Percentiles rank a stretch among this genome's conserved stretches.
phyloP scores from a whole-genome alignment of 805 yeast species.

The Candida suzukii region DNA sequence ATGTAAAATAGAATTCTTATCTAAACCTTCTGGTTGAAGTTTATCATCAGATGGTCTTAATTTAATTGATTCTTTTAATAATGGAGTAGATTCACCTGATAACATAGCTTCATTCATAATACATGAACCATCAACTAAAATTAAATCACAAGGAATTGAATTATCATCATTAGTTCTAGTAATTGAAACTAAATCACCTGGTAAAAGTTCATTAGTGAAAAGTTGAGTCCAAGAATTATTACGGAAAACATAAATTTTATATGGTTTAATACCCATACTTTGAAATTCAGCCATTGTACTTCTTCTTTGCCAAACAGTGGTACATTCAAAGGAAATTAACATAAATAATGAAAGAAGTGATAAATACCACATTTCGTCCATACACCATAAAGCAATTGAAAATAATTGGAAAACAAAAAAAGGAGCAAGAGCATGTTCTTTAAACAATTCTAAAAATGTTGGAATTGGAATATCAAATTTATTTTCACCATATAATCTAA shows the following conservation, averaged over 20 bases:
- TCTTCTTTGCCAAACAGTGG: slow-evolving; percentile 93
- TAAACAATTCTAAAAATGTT: slow-evolving; percentile 80
- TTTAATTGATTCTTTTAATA: slow-evolving; percentile 84
- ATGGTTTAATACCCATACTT: slow-evolving; percentile 95
- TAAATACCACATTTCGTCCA: slow-evolving; percentile 96
- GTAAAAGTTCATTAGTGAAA: slow-evolving; percentile 70
- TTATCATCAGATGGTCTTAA: slow-evolving; percentile 68
- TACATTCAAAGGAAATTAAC: slow-evolving; percentile 88
- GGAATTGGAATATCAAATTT: slow-evolving; percentile 94
- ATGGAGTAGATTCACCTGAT: slow-evolving; percentile 96
- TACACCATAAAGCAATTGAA: slow-evolving; percentile 90
- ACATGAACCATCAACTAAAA: slow-evolving; percentile 82
- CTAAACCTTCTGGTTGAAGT: slow-evolving; percentile 73
- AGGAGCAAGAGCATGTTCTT: slow-evolving; percentile 98
- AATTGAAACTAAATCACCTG: slow-evolving; percentile 86
- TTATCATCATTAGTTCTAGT: slow-evolving; percentile 85
- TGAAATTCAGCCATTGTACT: slow-evolving; percentile 92
- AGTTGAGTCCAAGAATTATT: slow-evolving; percentile 61
- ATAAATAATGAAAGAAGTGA: slow-evolving; percentile 86
- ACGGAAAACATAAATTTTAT: slow-evolving; percentile 66
- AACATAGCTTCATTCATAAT: slow-evolving; percentile 98
- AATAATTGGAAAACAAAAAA: slow-evolving; percentile 95
- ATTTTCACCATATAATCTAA: slow-evolving; percentile 73
- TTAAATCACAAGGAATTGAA: slow-evolving; percentile 90
- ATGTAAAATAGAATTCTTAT: slow-evolving; percentile 80